Evolutionary conservation across 2,329 filamentous ascomycete species (phyloP).

Genomic region (Diplodia mutila): DNA sequence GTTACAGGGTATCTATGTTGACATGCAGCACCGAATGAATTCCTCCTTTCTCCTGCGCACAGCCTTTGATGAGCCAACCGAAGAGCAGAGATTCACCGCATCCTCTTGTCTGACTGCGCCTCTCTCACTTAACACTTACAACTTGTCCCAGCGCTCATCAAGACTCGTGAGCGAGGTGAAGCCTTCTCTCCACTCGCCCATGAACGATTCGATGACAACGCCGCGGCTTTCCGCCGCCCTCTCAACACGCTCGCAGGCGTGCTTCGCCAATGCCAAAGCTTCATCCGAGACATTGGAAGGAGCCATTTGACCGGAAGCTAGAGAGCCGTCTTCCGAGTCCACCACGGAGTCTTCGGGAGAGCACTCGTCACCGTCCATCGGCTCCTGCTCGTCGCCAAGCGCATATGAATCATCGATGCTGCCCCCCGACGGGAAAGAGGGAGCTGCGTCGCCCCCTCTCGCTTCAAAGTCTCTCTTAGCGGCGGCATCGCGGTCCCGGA

Average conservation of each 20-base stretch:
- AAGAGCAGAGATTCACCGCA: too few species aligned
- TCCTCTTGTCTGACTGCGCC: too few species aligned
- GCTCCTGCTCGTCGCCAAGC: too few species aligned
- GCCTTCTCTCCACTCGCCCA: not conserved
- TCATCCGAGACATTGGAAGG: not conserved
- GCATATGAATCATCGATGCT: too few species aligned
- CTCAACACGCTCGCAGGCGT: not conserved
- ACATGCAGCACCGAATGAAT: too few species aligned
- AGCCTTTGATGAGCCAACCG: too few species aligned
- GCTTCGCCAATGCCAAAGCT: not conserved
- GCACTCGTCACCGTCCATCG: not conserved
- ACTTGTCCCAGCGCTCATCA: not conserved
- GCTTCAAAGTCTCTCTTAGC: not conserved
- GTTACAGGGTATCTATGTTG: too few species aligned
- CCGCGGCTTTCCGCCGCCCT: not conserved
- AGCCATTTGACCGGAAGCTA: not conserved
- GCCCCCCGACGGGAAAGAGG: not conserved
- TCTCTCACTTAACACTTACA: not conserved
- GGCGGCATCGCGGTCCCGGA: too few species aligned
- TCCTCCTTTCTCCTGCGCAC: too few species aligned
- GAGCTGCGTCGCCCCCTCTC: not conserved
- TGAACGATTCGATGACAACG: not conserved
- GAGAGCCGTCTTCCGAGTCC: too few species aligned
- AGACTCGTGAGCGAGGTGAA: not conserved
- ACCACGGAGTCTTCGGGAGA: not conserved